Conservation (phyloP, 2,329 filamentous ascomycete species). For the Apiospora marii region DNA sequence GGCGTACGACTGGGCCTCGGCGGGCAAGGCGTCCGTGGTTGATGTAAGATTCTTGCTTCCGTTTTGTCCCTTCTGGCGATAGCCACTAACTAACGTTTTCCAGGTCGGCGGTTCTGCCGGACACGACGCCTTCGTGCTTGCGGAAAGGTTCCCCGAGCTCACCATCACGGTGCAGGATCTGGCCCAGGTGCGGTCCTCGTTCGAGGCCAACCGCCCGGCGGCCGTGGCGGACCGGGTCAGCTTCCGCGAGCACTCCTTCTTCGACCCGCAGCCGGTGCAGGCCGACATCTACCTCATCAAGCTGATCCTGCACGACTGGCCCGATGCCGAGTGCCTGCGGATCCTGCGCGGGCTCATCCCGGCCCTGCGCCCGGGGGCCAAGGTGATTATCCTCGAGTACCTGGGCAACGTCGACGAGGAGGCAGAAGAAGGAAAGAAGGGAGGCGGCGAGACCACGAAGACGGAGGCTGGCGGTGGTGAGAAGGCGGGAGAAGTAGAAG, state of each 20-base stretch:
- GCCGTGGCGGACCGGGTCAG: slow-evolving; percentile 44
- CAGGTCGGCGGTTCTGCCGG: slow-evolving; percentile 54
- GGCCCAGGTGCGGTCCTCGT: slow-evolving; percentile 44
- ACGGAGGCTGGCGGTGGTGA: slow-evolving; percentile 16
- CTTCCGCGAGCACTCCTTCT: slow-evolving; percentile 49
- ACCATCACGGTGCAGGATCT: slow-evolving; percentile 55
- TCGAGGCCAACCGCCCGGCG: slow-evolving; percentile 44
- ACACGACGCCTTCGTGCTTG: slow-evolving; percentile 50
- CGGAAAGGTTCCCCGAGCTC: slow-evolving; percentile 50
- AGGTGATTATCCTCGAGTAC: slow-evolving; percentile 48
- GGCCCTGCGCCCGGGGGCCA: slow-evolving; percentile 52
- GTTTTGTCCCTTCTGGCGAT: background rate
- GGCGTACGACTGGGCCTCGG: slow-evolving; percentile 47
- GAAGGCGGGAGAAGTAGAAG: no score
- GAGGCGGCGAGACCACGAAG: background rate
- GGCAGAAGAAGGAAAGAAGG: background rate
- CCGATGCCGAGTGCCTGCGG: slow-evolving; percentile 50
- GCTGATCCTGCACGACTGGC: slow-evolving; percentile 64
- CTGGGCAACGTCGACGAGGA: slow-evolving; percentile 45
- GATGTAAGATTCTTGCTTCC: slow-evolving; percentile 44
- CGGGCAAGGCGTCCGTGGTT: slow-evolving; percentile 47
- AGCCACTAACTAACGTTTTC: background rate
- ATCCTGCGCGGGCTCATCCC: slow-evolving; percentile 53
- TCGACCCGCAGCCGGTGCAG: slow-evolving; percentile 46
- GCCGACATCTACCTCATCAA: slow-evolving; percentile 62